Conservation (phyloP, 441 rosid genomes). For the Gossypium schwendimanii region DNA sequence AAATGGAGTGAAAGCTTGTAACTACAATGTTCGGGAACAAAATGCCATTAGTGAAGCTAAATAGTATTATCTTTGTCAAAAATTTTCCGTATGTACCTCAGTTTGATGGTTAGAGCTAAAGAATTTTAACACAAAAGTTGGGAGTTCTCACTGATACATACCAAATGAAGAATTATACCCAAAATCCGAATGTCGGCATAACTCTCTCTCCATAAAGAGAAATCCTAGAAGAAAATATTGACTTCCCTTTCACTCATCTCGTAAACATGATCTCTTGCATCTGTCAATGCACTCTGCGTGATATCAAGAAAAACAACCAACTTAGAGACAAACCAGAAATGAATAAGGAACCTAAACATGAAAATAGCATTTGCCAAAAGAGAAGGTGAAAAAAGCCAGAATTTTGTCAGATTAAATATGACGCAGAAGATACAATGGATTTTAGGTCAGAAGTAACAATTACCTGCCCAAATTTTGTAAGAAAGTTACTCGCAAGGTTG, state of each 20-base stretch:
- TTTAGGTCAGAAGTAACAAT: background rate
- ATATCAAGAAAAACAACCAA: background rate
- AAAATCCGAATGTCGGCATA: constrained; percentile 16
- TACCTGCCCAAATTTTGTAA: constrained; percentile 94
- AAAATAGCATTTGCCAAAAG: background rate
- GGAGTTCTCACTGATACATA: constrained; percentile 15
- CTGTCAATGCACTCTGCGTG: constrained; percentile 75
- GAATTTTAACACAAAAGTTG: background rate
- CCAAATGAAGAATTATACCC: constrained; percentile 20
- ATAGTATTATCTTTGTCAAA: constrained; percentile 19
- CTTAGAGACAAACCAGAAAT: background rate
- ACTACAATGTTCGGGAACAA: background rate
- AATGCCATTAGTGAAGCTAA: background rate
- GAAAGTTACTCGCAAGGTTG: constrained; percentile 78
- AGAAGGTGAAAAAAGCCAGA: background rate
- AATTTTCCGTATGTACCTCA: constrained; percentile 20
- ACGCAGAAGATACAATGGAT: background rate
- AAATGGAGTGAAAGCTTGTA: background rate
- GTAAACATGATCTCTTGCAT: constrained; percentile 83
- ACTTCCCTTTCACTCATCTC: constrained; percentile 93
- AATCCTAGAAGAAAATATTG: constrained; percentile 60
- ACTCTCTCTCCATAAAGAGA: constrained; percentile 7
- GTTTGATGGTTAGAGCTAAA: constrained; percentile 10
- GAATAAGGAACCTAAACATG: background rate
- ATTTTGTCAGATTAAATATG: background rate